A percentile compares a stretch with the other conserved stretches of the same genome.
These are phyloP conservation scores for Selenicereus undatus DNA, from an alignment of 148 eudicot genomes.

Conservation along the genomic window DNA sequence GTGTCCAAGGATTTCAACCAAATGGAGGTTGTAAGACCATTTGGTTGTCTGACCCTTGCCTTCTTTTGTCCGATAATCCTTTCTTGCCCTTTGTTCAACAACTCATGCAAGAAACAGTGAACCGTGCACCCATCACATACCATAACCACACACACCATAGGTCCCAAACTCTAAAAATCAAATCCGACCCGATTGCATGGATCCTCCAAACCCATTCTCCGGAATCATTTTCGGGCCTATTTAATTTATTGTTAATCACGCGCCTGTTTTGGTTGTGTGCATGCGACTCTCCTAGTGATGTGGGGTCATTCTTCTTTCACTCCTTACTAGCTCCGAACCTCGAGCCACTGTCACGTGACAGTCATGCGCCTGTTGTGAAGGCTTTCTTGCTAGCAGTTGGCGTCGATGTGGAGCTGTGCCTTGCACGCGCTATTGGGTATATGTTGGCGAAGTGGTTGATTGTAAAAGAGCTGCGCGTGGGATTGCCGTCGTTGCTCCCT, in stretches of 20 bases:
- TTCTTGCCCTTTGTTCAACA: constrained; percentile 74
- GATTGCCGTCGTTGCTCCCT: constrained; percentile 41
- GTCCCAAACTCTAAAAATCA: constrained; percentile 42
- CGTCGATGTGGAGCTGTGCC: constrained; percentile 59
- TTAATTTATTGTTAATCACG: constrained; percentile 52
- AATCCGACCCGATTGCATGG: constrained; percentile 55
- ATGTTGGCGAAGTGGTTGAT: constrained; percentile 75
- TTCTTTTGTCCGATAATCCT: constrained; percentile 47
- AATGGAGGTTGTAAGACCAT: constrained; percentile 26
- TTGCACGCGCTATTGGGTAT: constrained; percentile 81
- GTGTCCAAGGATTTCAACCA: constrained; percentile 34
- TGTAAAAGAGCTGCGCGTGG: constrained; percentile 56
- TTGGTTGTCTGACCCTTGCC: constrained; percentile 73
- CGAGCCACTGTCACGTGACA: constrained; percentile 40
- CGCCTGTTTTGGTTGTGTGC: constrained; percentile 81
- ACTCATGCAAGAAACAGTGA: constrained; percentile 56
- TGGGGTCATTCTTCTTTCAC: constrained; percentile 72
- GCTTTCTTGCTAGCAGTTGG: constrained; percentile 56
- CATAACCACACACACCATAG: constrained; percentile 41
- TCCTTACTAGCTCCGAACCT: constrained; percentile 59
- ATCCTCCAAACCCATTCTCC: constrained; percentile 65
- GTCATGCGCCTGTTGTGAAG: constrained; percentile 40
- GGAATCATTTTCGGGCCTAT: constrained; percentile 70
- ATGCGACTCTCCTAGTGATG: constrained; percentile 60
- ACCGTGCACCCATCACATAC: constrained; percentile 50